Percentiles rank a stretch among this genome's conserved stretches.
Conservation (phyloP, 164 flowering plant genomes). For the Magnolia kwangsiensis region DNA sequence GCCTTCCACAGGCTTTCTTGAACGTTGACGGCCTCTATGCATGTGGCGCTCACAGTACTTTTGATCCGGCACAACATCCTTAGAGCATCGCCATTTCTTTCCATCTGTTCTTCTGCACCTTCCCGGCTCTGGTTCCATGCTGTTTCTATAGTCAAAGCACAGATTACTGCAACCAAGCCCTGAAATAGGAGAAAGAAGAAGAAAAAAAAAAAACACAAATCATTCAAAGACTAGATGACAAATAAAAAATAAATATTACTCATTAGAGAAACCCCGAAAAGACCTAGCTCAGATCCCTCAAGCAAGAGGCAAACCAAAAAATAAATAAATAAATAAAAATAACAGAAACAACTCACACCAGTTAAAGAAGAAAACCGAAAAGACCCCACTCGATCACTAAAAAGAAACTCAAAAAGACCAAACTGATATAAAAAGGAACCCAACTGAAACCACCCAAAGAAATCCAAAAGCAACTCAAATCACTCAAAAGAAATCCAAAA, state of each 20-base stretch:
- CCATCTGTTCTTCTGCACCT: slow-evolving; percentile 68
- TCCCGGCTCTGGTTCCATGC: slow-evolving; percentile 53
- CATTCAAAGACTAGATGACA: neutral
- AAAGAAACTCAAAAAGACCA: neutral
- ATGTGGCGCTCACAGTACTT: slow-evolving; percentile 65
- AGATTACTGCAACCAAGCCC: slow-evolving; percentile 24
- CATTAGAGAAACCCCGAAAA: neutral
- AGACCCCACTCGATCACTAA: neutral
- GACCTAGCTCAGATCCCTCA: slow-evolving; percentile 3
- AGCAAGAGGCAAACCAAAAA: neutral
- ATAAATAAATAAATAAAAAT: neutral
- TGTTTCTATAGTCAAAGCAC: slow-evolving; percentile 27
- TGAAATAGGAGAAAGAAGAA: neutral
- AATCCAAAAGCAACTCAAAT: neutral
- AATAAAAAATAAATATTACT: neutral
- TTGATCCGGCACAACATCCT: slow-evolving; percentile 41
- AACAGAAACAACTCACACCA: neutral
- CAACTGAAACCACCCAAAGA: neutral
- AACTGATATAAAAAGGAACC: neutral
- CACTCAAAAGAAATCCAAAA: neutral
- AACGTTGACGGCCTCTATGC: slow-evolving; percentile 74
- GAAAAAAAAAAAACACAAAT: neutral
- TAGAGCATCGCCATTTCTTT: slow-evolving; percentile 44
- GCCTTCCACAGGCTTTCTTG: slow-evolving; percentile 84
- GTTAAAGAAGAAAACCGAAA: neutral